phyloP scores from a whole-genome alignment of 768 basidiomycete genomes.

The Pulveroboletus ravenelii region DNA sequence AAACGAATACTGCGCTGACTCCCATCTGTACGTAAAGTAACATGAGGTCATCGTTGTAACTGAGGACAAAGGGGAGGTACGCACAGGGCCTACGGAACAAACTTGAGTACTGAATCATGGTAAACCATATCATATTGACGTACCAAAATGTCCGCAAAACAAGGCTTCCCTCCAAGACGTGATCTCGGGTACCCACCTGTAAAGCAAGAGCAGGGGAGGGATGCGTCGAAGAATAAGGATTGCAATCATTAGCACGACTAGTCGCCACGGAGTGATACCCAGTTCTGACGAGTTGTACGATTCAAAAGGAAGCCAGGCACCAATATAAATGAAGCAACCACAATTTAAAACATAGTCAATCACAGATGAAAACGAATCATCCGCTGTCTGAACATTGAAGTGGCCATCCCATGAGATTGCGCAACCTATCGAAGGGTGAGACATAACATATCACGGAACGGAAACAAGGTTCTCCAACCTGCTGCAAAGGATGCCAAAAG shows the following conservation, averaged over 20 bases:
- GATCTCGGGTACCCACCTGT: slow-evolving; percentile 86
- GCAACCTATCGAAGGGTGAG: slow-evolving; percentile 47
- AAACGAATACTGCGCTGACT: slow-evolving; percentile 87
- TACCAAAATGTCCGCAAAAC: slow-evolving; percentile 90
- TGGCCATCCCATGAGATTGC: slow-evolving; percentile 92
- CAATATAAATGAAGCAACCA: slow-evolving; percentile 77
- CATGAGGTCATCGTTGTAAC: neutral
- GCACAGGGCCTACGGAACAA: slow-evolving; percentile 45
- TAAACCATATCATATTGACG: slow-evolving; percentile 6
- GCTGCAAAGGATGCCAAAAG: slow-evolving; percentile 86
- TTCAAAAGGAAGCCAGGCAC: slow-evolving; percentile 79
- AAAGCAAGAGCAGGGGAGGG: slow-evolving; percentile 70
- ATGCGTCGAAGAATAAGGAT: slow-evolving; percentile 78
- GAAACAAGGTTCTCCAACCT: slow-evolving; percentile 37
- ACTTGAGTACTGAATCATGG: neutral
- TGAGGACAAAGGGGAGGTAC: slow-evolving; percentile 17
- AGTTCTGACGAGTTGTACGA: slow-evolving; percentile 52
- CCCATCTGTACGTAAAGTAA: slow-evolving; percentile 60
- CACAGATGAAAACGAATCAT: slow-evolving; percentile 84
- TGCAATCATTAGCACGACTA: slow-evolving; percentile 60
- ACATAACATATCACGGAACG: neutral
- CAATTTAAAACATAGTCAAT: slow-evolving; percentile 85
- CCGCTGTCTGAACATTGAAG: slow-evolving; percentile 75
- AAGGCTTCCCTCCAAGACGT: slow-evolving; percentile 78
- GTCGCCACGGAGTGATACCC: slow-evolving; percentile 64